phyloP scores from a whole-genome alignment of 2,329 filamentous ascomycete species.

The Pseudocercospora eumusae region DNA sequence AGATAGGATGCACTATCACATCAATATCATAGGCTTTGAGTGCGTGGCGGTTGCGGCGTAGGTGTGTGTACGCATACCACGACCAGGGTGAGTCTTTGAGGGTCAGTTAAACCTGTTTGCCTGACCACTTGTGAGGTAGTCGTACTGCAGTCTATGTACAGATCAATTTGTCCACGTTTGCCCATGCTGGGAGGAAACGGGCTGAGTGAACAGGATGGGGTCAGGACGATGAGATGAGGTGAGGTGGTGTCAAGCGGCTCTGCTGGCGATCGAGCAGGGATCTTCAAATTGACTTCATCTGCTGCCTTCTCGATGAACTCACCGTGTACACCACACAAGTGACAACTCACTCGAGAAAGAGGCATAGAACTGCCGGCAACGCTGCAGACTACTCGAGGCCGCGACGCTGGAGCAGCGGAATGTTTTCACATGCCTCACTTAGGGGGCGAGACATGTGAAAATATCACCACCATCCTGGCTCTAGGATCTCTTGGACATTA shows the following conservation, averaged over 20 bases:
- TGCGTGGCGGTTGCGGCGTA: constrained; percentile 20
- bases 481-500: background rate
- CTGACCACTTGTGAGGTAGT: background rate
- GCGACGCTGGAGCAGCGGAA: no score
- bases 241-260: background rate
- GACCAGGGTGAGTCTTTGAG: constrained; percentile 15
- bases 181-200: constrained; percentile 45
- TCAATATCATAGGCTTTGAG: constrained; percentile 20
- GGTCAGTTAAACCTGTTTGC: background rate
- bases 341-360: background rate
- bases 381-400: background rate
- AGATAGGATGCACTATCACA: constrained; percentile 63
- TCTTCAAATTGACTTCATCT: constrained; percentile 3
- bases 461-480: constrained; percentile 3
- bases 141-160: constrained; percentile 67
- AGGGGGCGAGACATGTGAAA: background rate
- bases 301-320: background rate
- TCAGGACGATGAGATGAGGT: background rate
- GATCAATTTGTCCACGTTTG: constrained; percentile 58
- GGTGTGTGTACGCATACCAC: constrained; percentile 23
- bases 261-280: constrained; percentile 3
- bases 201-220: background rate
- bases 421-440: no score
- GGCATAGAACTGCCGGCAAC: background rate
- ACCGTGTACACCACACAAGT: background rate